phyloP scores from a whole-genome alignment of 2,329 filamentous ascomycete species.

The Colletotrichum shisoi region DNA sequence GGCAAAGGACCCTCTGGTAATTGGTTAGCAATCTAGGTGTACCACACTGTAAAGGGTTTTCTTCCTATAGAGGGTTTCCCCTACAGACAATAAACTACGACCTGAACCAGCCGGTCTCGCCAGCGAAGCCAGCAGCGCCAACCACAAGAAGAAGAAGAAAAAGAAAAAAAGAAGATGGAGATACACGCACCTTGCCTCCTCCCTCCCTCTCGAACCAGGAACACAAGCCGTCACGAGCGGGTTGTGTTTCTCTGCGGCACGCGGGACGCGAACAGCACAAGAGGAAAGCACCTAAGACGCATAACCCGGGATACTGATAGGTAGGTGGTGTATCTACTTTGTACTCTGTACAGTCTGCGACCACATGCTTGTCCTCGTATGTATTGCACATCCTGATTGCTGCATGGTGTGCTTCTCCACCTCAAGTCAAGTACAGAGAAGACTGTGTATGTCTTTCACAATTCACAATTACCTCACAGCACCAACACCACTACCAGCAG shows the following conservation, averaged over 20 bases:
- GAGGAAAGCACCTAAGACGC: not conserved
- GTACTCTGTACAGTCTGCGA: not conserved
- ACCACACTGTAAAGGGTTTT: too few relatives aligned
- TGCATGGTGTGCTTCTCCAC: not conserved
- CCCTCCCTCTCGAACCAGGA: not conserved
- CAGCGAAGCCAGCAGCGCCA: slow-evolving; percentile 17
- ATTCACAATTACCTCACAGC: slow-evolving; percentile 18
- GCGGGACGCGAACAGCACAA: slow-evolving; percentile 3
- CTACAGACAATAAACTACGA: too few relatives aligned
- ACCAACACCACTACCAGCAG: not conserved
- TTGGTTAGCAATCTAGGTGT: too few relatives aligned
- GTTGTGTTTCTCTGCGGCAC: not conserved
- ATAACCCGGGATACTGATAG: not conserved
- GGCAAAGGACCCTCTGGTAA: too few relatives aligned
- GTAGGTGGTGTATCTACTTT: too few relatives aligned
- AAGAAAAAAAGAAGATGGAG: too few relatives aligned
- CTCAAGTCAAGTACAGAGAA: not conserved
- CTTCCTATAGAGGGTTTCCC: too few relatives aligned
- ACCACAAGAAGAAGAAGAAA: not conserved
- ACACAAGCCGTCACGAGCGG: not conserved
- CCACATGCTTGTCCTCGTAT: slow-evolving; percentile 5
- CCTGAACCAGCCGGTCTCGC: slow-evolving; percentile 17
- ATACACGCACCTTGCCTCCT: slow-evolving; percentile 11
- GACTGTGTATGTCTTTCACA: slow-evolving; percentile 7
- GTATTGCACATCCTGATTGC: too few relatives aligned